These are phyloP conservation scores for Leccinum boreale DNA, from an alignment of 768 basidiomycete species.

Conservation along the genomic window DNA sequence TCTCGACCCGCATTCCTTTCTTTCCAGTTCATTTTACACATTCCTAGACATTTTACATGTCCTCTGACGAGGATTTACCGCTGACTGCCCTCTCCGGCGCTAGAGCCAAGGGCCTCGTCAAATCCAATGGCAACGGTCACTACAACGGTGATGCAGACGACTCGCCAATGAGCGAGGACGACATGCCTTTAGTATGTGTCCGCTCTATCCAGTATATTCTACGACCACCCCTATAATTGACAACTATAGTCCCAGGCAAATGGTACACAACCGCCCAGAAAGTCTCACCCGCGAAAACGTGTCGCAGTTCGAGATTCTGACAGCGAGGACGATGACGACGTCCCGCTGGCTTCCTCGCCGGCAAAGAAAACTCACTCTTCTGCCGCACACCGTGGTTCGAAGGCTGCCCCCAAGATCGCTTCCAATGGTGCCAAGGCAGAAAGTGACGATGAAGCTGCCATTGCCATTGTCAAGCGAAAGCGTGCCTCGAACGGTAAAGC, in stretches of 20 bases:
- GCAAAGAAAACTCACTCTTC: constrained; percentile 45
- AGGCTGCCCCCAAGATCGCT: constrained; percentile 30
- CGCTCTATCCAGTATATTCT: neutral
- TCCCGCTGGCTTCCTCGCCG: constrained; percentile 71
- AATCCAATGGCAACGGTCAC: constrained; percentile 44
- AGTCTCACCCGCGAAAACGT: constrained; percentile 46
- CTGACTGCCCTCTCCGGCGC: constrained; percentile 39
- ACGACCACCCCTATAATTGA: constrained; percentile 26
- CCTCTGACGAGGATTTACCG: constrained; percentile 59
- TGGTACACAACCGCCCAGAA: constrained; percentile 39
- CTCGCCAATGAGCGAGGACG: constrained; percentile 64
- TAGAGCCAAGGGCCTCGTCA: constrained; percentile 41
- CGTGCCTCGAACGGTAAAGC: constrained; percentile 43
- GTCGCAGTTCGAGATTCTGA: constrained; percentile 49
- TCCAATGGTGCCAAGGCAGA: constrained; percentile 39
- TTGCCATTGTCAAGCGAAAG: constrained; percentile 43
- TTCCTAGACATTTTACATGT: constrained; percentile 39
- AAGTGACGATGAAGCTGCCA: constrained; percentile 41
- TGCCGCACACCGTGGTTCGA: constrained; percentile 39
- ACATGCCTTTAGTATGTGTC: constrained; percentile 63
- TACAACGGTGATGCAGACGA: constrained; percentile 37
- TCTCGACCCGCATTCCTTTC: constrained; percentile 22
- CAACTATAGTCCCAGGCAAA: constrained; percentile 50
- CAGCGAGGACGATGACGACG: constrained; percentile 67
- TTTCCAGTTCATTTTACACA: constrained; percentile 1